These are phyloP conservation scores for Chlorella ohadii DNA, from an alignment of 139 green algal species.

Conservation along the genomic window DNA sequence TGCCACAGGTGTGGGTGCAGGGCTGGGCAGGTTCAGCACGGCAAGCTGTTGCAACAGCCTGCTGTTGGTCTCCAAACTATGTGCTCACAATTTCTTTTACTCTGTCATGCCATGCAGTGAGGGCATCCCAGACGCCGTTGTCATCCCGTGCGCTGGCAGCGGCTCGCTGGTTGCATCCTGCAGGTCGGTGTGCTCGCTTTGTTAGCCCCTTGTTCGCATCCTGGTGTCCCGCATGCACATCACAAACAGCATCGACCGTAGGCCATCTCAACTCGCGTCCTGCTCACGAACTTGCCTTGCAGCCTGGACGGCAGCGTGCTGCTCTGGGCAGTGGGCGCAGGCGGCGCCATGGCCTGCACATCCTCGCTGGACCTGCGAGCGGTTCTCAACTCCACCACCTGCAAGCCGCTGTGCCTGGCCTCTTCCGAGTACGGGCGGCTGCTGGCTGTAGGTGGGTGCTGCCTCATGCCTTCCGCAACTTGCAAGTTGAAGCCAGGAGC, in stretches of 20 bases:
- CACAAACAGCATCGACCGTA: no score
- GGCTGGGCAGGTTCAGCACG: not conserved
- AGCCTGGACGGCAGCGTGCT: constrained; percentile 15
- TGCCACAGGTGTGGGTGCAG: not conserved
- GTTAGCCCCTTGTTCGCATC: no score
- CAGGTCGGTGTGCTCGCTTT: not conserved
- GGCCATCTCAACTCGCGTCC: no score
- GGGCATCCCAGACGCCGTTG: not conserved
- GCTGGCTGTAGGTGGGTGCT: constrained; percentile 28
- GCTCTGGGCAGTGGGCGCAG: not conserved
- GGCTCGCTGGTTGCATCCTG: not conserved
- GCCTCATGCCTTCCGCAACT: not conserved
- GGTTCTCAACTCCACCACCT: not conserved
- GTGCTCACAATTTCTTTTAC: no score
- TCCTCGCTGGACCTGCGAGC: not conserved
- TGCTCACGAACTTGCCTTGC: not conserved
- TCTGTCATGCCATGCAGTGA: no score
- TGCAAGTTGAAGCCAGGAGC: no score
- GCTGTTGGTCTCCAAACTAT: no score
- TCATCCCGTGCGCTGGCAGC: not conserved
- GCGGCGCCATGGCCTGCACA: not conserved
- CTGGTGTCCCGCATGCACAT: no score
- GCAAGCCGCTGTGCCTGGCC: not conserved
- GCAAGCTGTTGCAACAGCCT: not conserved
- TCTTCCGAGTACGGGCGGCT: not conserved